phyloP scores from a whole-genome alignment of 2,329 filamentous ascomycete species.

The Teratosphaeria destructans region DNA sequence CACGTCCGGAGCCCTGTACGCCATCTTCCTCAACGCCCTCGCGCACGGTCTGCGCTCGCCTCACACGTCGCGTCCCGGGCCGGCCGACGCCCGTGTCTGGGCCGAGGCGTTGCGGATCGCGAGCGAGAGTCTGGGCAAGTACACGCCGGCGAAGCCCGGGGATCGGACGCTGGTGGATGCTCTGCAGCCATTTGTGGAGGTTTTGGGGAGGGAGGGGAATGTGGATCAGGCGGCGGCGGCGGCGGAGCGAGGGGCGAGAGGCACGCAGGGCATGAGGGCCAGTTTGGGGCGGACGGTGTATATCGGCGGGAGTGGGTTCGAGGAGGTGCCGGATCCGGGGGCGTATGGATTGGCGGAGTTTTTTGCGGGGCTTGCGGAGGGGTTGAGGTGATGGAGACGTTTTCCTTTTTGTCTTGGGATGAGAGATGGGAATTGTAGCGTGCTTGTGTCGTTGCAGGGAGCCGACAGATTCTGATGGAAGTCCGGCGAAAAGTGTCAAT shows the following conservation, averaged over 20 bases:
- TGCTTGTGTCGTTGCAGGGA: neutral
- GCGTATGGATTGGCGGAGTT: conserved; percentile 75
- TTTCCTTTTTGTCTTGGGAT: neutral
- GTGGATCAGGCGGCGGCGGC: conserved; percentile 65
- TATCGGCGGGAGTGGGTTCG: conserved; percentile 64
- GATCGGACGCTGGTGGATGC: conserved; percentile 89
- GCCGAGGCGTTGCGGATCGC: conserved; percentile 61
- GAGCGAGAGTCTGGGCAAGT: conserved; percentile 60
- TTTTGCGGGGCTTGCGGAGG: conserved; percentile 63
- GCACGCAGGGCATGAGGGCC: conserved; percentile 85
- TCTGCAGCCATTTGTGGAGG: conserved; percentile 74
- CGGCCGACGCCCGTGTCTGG: conserved; percentile 42
- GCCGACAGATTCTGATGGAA: neutral
- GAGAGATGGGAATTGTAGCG: neutral
- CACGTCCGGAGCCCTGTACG: conserved; percentile 65
- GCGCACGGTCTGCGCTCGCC: conserved; percentile 55
- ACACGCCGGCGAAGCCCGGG: conserved; percentile 81
- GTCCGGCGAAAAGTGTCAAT: neutral
- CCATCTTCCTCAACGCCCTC: conserved; percentile 84
- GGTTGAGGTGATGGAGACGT: conserved; percentile 23
- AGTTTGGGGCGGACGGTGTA: conserved; percentile 77
- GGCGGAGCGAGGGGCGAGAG: conserved; percentile 63
- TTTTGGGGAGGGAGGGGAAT: conserved; percentile 54
- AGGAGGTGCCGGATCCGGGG: conserved; percentile 63
- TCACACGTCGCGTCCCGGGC: conserved; percentile 7